A percentile compares a stretch with the other conserved stretches of the same genome.
Conservation (phyloP, 2,329 filamentous ascomycete genomes). For the Beauveria rudraprayagi region DNA sequence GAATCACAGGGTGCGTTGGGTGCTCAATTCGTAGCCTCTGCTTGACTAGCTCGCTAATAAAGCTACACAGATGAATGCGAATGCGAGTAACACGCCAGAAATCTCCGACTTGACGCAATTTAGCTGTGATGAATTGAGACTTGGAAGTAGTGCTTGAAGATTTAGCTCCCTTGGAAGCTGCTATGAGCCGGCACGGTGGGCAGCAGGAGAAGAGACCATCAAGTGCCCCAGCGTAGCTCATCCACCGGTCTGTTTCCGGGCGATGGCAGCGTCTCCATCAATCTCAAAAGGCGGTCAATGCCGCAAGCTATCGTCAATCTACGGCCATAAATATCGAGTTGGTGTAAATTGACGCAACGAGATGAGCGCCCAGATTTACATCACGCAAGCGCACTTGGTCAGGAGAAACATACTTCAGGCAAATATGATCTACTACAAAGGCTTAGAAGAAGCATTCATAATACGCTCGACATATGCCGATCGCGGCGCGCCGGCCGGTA, state of each 20-base stretch:
- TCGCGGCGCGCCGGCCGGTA: neutral
- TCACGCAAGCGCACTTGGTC: neutral
- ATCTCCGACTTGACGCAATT: neutral
- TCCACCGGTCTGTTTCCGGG: neutral
- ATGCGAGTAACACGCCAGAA: neutral
- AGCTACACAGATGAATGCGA: neutral
- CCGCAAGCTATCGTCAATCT: neutral
- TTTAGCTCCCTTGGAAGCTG: neutral
- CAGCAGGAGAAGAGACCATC: neutral
- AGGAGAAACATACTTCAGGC: neutral
- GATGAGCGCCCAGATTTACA: neutral
- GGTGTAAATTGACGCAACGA: neutral
- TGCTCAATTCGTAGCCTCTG: neutral
- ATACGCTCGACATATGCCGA: conserved; percentile 1
- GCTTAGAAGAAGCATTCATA: neutral
- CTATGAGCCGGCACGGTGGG: conserved; percentile 2
- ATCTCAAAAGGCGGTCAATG: neutral
- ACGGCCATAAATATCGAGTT: neutral
- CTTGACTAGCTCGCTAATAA: neutral
- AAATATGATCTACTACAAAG: neutral
- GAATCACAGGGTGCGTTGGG: conserved; percentile 4
- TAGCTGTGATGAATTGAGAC: neutral
- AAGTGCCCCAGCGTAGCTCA: neutral
- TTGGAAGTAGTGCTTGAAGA: neutral
- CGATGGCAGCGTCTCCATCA: neutral